Evolutionary conservation across 2,329 filamentous ascomycete genomes (phyloP), one percentile per base, ranked within the genome.

Genomic region (Colletotrichum trifolii): DNA sequence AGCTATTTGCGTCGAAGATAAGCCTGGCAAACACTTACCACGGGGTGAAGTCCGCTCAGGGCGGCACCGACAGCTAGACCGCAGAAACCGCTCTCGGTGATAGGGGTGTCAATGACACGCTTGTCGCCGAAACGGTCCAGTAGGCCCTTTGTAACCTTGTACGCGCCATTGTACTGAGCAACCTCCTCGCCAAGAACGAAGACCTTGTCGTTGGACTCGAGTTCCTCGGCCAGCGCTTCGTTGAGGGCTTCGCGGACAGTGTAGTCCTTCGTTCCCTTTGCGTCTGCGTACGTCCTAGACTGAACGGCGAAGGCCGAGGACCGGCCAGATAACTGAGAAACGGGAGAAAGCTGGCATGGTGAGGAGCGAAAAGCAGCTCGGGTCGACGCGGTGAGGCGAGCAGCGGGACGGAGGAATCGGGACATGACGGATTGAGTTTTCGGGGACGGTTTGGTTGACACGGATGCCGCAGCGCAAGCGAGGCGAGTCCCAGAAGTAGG

Each of bases 101-200:
- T 99, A 76, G 96, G 96, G 70, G 92, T 97, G 82, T 99, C 96
- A 76, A 99, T 99, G 73, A 99, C 92, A 79, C 96, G 89, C 88
- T 95, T 96, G 69, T 97, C 94, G 73, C 96, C 96, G 79, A 99
- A 99, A 74, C 95, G 92, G 83, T 99, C 96, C 75, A 98, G 82
- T 69, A 99, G 89, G 72, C 96, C 96, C 86, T 97, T 97, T 75
- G 96, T 99, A 78, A 99, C 95, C 85, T 99, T 99, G 89, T 99
- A 99, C 77, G 95, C 95, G 86, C 96, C 96, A 81, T 99, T 99
- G 86, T 99, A 99, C 83, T 99, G 96, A 74, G 96, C 96, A 76
- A 99, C 96, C 85, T 99, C 96, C 86, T 99, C 96, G 75, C 96
- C 96, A 64, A 99, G 81, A 72, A 99, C 84, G 80, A 97, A 99